Base-by-base conservation (phyloP, 1,284 basidiomycete genomes). In the Thelephora terrestris region DNA sequence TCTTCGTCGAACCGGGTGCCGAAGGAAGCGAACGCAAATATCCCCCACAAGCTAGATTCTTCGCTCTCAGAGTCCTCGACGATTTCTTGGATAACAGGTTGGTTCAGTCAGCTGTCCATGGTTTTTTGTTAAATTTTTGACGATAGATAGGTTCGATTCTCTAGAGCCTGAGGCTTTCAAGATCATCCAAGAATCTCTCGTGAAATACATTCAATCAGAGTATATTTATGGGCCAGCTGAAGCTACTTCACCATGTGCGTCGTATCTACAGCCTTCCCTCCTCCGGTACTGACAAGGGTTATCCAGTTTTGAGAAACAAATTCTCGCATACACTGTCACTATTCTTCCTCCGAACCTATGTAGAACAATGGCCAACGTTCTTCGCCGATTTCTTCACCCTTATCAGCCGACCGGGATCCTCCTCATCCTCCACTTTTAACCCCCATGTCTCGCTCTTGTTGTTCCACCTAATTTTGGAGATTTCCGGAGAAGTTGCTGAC, bases 311-410 rank as follows among this genome's bases (percentile, higher is more conserved):
- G 51, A 83, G 93, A 61, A 99, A 99, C 76, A 99, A 99, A 68
- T 90, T 98, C 64, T 91, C 93, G 16, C 94, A 97, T 70, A 95
- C 93, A n/a, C 74, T 98, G 43, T 88, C 95, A 0, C 78, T 97
- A 50, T 83, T 99, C 65, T 95, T 99, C 69, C 77, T 98, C 45
- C 85, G 86, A 70, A 85, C 88, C 14, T 96, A 96, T 68, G 78
- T 81, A 53, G 76, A 81, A 43, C 82, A 84, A 64, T 90, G 88
- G 83, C 83, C 88, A 37, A 71, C 78, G 39, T 90, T 91, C 72
- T 87, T 92, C 71, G 66, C 74, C 55, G 79, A 90, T 64, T 67
- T 93, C 50, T 86, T 92, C 64, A 67, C 78, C 49, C 75, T 90
- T 63, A 79, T 91, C 57, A 81, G 72, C 43, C 74, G 78, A 35